Evolutionary conservation across 179 eudicot genomes (phyloP), one percentile per base, ranked within the genome.

Genomic region (Beta lomatogona): DNA sequence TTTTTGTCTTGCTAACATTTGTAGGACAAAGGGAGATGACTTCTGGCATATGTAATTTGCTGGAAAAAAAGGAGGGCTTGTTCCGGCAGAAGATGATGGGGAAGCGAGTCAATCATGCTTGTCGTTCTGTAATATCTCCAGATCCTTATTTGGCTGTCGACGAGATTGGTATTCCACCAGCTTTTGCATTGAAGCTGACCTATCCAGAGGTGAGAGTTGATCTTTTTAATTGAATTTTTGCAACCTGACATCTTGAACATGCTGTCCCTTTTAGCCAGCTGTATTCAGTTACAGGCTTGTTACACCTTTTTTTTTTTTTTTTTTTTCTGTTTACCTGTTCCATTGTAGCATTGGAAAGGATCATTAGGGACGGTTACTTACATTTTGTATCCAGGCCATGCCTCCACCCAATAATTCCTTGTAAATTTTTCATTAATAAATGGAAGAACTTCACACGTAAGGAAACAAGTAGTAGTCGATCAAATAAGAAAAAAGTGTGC

Each of bases 71-170:
- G 83, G 98, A 94, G 83, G 99, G 99, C 18, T 82, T 94, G 81
- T 97, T 97, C 74, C 95, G 99, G 75, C 99, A 97, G 87, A 97
- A 97, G 86, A 97, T 97, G 97, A 97, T 97, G 99, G 99, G 99
- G 53, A 97, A 94, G 87, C 88, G 99, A 85, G 99, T 97, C 52
- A 94, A 97, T 86, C 91, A 67, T 92, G 98, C 99, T 52, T 97
- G 99, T 85, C 92, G 99, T 13, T 97, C 98, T 61, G 98, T 94
- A 41, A 97, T 97, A 83, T 97, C 99, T 45, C 99, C 99, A 6
- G 99, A 97, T 89, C 99, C 99, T 70, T 97, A 93, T 84, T 85
- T 97, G 84, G 94, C 97, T 25, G 99, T 97, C 71, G 88, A 97
- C 80, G 99, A 97, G 87, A 97, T 97, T 89, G 99, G 99, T 68